A percentile compares a stretch with the other conserved stretches of the same genome.
Evolutionary conservation across 2,329 filamentous ascomycete species (phyloP).

Genomic region (Claviceps purpurea): DNA sequence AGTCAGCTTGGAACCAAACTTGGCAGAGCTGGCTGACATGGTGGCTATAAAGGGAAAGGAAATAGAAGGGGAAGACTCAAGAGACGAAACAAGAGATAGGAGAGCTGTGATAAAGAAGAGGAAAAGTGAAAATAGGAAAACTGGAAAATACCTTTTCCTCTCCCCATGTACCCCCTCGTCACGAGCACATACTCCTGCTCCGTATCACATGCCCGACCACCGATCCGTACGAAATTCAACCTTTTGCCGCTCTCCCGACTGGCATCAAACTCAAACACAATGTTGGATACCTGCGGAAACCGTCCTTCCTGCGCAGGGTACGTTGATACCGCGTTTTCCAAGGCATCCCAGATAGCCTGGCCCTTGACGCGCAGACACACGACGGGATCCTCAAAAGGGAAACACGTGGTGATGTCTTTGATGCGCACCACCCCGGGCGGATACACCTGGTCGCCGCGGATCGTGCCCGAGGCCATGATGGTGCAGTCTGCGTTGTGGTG

Average conservation of each 20-base stretch:
- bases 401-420: constrained; percentile 77
- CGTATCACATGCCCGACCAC: constrained; percentile 45
- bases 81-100: neutral
- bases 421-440: constrained; percentile 64
- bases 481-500: constrained; percentile 72
- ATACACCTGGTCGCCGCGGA: constrained; percentile 80
- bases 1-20: neutral
- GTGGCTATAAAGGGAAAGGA: neutral
- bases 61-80: neutral
- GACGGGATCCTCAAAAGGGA: constrained; percentile 84
- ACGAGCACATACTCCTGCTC: constrained; percentile 56
- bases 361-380: constrained; percentile 64
- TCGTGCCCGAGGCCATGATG: constrained; percentile 75
- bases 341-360: constrained; percentile 58
- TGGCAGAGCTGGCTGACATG: too few species aligned
- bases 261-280: constrained; percentile 60
- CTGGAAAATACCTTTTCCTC: constrained; percentile 47
- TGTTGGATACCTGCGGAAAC: constrained; percentile 80
- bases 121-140: neutral
- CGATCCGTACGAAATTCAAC: constrained; percentile 49
- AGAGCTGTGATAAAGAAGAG: too few species aligned
- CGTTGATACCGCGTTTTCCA: constrained; percentile 71
- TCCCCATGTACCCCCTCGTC: constrained; percentile 78
- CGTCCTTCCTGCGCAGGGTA: constrained; percentile 74
- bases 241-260: constrained; percentile 45